Conservation (phyloP, 2,329 filamentous ascomycete species). For the Rhytidhysteron rufulum region DNA sequence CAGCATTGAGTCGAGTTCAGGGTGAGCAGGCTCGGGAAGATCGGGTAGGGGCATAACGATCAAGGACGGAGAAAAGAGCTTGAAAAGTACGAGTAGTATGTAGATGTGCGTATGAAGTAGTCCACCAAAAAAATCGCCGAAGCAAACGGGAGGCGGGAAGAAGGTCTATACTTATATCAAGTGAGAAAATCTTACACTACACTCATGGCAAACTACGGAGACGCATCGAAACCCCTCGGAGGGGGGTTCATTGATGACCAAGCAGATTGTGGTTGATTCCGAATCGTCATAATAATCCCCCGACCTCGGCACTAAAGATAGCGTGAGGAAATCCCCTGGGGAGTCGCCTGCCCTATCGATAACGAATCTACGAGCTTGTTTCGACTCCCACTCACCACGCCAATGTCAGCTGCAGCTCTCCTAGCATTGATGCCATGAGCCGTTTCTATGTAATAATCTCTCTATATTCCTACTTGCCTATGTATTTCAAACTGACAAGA, state of each 20-base stretch:
- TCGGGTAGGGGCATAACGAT: slow-evolving; percentile 37
- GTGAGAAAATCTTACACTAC: no score
- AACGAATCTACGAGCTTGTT: slow-evolving; percentile 3
- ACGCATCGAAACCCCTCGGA: slow-evolving; percentile 2
- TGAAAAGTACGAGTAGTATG: not conserved
- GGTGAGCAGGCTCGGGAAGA: slow-evolving; percentile 57
- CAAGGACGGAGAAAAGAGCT: slow-evolving; percentile 4
- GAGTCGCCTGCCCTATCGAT: slow-evolving; percentile 19
- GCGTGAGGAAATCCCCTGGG: no score
- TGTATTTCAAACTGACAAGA: not conserved
- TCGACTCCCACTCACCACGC: not conserved
- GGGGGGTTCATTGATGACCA: slow-evolving; percentile 2
- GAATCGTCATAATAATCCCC: not conserved
- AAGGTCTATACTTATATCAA: no score
- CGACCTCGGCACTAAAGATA: not conserved
- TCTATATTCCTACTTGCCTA: slow-evolving; percentile 2
- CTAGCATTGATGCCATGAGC: slow-evolving; percentile 37
- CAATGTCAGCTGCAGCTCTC: slow-evolving; percentile 3
- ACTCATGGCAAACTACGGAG: no score
- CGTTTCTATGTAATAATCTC: slow-evolving; percentile 43
- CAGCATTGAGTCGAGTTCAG: slow-evolving; percentile 64
- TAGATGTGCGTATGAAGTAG: slow-evolving; percentile 1
- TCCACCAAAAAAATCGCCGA: not conserved
- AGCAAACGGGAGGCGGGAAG: not conserved
- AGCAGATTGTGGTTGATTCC: slow-evolving; percentile 1